phyloP scores from a whole-genome alignment of 1,284 basidiomycete genomes.

The Butyriboletus appendiculatus region DNA sequence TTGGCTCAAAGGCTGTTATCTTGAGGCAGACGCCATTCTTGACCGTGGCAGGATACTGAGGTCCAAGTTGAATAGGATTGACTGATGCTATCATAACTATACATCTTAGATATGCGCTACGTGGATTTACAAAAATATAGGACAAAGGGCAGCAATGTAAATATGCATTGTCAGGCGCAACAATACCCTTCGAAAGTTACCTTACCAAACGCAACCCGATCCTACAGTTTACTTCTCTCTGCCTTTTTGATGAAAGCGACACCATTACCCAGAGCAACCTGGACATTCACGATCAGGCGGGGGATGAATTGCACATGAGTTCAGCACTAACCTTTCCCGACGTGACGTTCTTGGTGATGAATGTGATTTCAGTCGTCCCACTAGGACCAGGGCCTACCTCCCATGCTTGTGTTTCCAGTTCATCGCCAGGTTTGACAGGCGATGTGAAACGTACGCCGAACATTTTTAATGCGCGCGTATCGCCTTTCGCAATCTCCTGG shows the following conservation, averaged over 20 bases:
- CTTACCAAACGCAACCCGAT: neutral
- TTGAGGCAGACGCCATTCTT: slow-evolving; percentile 68
- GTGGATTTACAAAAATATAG: neutral
- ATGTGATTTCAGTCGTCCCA: slow-evolving; percentile 69
- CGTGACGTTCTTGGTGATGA: slow-evolving; percentile 67
- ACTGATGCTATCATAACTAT: neutral
- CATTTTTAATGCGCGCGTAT: slow-evolving; percentile 60
- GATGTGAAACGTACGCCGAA: slow-evolving; percentile 77
- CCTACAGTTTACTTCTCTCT: slow-evolving; percentile 54
- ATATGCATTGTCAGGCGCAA: neutral
- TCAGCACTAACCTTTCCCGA: slow-evolving; percentile 60
- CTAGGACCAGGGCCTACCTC: slow-evolving; percentile 67
- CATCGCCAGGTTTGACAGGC: slow-evolving; percentile 79
- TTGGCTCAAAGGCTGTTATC: slow-evolving; percentile 77
- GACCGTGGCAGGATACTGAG: slow-evolving; percentile 47
- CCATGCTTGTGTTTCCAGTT: slow-evolving; percentile 78
- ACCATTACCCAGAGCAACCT: slow-evolving; percentile 57
- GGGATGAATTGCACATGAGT: neutral
- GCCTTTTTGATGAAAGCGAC: slow-evolving; percentile 59
- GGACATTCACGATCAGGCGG: neutral
- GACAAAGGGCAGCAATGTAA: neutral
- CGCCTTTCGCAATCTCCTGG: slow-evolving; percentile 55
- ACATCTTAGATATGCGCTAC: neutral
- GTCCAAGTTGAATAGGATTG: slow-evolving; percentile 14
- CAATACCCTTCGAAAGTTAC: neutral